phyloP scores from a whole-genome alignment of 352 stramenopile genomes.

The Globisporangium recalcitrans region DNA sequence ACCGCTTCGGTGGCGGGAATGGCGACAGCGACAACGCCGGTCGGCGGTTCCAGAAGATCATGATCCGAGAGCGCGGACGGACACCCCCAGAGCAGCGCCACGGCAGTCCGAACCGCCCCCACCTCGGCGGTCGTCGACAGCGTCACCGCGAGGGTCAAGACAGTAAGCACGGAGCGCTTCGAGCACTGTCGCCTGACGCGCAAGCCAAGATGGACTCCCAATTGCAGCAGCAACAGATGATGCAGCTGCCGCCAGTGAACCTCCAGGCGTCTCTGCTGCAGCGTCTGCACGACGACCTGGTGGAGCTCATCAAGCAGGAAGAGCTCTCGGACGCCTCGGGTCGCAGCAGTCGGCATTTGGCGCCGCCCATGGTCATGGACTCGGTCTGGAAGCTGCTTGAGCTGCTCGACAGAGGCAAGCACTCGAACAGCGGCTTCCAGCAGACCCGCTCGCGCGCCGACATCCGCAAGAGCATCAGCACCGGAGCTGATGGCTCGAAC shows the following conservation, averaged over 20 bases:
- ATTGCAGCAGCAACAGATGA: background rate
- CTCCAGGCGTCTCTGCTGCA: slow-evolving; percentile 24
- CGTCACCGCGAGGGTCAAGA: slow-evolving; percentile 12
- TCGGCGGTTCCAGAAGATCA: slow-evolving; percentile 30
- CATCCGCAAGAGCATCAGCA: background rate
- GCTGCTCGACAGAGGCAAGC: slow-evolving; percentile 29
- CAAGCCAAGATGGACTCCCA: background rate
- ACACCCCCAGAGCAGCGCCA: slow-evolving; percentile 21
- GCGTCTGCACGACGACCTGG: slow-evolving; percentile 39
- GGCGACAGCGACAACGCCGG: slow-evolving; percentile 19
- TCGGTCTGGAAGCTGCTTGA: slow-evolving; percentile 27
- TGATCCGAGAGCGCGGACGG: slow-evolving; percentile 42
- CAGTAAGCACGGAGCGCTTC: background rate
- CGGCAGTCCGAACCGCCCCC: background rate
- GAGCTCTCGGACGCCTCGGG: slow-evolving; percentile 3
- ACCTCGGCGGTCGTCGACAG: slow-evolving; percentile 2
- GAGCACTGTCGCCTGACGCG: background rate
- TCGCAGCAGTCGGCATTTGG: slow-evolving; percentile 28
- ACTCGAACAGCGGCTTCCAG: background rate
- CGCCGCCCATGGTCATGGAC: slow-evolving; percentile 13
- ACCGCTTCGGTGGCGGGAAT: slow-evolving; percentile 4
- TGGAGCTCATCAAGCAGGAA: slow-evolving; percentile 54
- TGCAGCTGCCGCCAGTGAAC: slow-evolving; percentile 4
- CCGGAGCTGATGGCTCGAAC: background rate
- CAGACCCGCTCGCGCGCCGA: background rate